Base-by-base conservation (phyloP, 2,329 filamentous ascomycete species). In the Paraphaeosphaeria sporulosa region DNA sequence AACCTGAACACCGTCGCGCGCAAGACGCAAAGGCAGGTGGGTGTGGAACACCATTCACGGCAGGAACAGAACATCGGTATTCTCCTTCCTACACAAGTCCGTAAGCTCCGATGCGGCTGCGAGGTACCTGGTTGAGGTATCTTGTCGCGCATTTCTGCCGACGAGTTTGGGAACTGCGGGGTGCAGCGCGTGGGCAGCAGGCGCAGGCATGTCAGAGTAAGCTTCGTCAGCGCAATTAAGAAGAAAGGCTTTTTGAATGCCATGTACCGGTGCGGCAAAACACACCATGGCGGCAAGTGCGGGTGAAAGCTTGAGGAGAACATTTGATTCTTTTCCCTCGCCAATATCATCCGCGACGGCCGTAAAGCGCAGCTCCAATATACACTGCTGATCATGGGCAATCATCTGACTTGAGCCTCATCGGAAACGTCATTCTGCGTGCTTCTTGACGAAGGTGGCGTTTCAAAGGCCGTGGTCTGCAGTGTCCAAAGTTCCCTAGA, bases 141-240 rank as follows among this genome's bases (percentile, higher is more conserved):
- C 36, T 38, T 34, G 34, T 52, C 44, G n/a, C 32, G n/a, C 48
- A 57, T 4, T 52, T 58, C 44, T 55, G 52, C 59, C 60, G 56
- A 49, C 46, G 46, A 49, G 59, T 57, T 49, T 58, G 59, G 58
- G 61, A 55, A 61, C 48, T 67, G 68, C 62, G 65, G 68, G 65
- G 65, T 67, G 61, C 66, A 64, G 60, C 52, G 38, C 64, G 61
- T 61, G 61, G 65, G 63, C 65, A 67, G 57, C 64, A 70, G 61
- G 50, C 58, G 59, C 61, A 53, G 27, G 51, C 40, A 60, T 49
- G 48, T 55, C 56, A 43, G 30, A 58, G 49, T 51, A 59, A 57
- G 64, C 65, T 51, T 68, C 68, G 67, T 70, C 52, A 69, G 67
- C 68, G 55, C 65, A 70, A 69, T 71, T 30, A 70, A 69, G 60